Base-by-base conservation (phyloP, 768 basidiomycete species). In the Agaricus sinodeliciosus region DNA sequence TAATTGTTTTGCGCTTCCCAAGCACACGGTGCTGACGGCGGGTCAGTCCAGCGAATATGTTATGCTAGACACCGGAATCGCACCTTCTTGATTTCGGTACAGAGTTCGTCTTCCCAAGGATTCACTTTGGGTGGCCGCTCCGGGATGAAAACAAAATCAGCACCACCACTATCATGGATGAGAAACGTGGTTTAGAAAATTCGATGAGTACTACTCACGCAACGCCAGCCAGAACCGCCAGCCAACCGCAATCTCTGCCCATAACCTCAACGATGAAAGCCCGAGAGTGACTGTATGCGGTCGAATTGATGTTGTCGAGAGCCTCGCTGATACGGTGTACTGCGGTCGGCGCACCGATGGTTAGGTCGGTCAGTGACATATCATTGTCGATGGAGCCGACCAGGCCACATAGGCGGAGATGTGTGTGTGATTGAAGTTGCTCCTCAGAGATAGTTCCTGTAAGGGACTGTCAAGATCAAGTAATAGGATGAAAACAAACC, bases 221-320 rank as follows among this genome's bases (percentile, higher is more conserved):
- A 46, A 97, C 87, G 56, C 89, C 94, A 9, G 94, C 96, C 62
- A 94, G 77, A 19, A 98, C 74, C 2, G 96, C 94, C 15, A 98
- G 75, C 96, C 96, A 99, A n/a, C 96, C 96, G 68, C 96, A 98
- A 65, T 98, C 91, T 51, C 95, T 75, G n/a, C 96, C 96, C 96
- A 98, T 99, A 49, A 98, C 96, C 68, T 98, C 96, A 37, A 99
- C 77, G 39, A 99, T 94, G 67, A 99, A 99, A 0, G 96, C 96
- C 53, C 96, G 81, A 26, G 94, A 97, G 68, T 99, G 96, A 51
- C 92, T 95, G 57, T 80, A 80, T 6, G 96, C 96, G 7, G 96
- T 98, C 4, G 94, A 94, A 61, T 94, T 95, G 69, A 99, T 98
- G 58, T 93, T 95, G 65, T 99, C 96, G 67, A 99, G 90, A 25